Evolutionary conservation across 2,329 filamentous ascomycete genomes (phyloP), one percentile per base, ranked within the genome.

Genomic region (Trichoderma polysporum): DNA sequence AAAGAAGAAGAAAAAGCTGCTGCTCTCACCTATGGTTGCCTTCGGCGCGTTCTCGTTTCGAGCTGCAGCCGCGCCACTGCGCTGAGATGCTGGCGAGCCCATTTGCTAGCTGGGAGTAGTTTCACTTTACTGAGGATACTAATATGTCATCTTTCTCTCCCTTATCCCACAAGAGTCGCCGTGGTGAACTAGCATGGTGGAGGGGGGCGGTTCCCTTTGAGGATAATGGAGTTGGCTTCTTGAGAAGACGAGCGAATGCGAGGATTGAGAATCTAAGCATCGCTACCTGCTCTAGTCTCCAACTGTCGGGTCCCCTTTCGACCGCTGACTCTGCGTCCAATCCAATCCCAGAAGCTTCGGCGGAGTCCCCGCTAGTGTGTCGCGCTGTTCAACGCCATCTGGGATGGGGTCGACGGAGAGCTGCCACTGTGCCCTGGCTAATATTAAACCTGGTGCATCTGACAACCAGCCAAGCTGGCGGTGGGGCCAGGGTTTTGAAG

Each of bases 1-100:
- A 7, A 13, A 15, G 4, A 22, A 7, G 35, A 35, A 10, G 9
- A 33, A 10, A 22, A 45, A 10, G n/a, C n/a, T 37, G 27, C 25
- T n/a, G 33, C 3, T 19, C 64, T 62, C 64, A 66, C 64, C 64
- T 60, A 62, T 66, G 47, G 35, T 19, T 17, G 64, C 64, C 17
- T 62, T 54, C 33, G 64, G 47, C 47, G 57, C 33, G 58, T 25
- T 29, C 27, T 66, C 64, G 35, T 52, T 31, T 27, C 17, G 57
- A 66, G 56, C 37, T 25, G 57, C 45, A 41, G 54, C 37, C 64
- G 56, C 64, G 64, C 56, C 64, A 53, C 57, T 52, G 52, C 54
- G 62, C 52, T 66, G 62, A 12, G 50, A 53, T 29, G 17, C 2
- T 29, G 41, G 35, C 41, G 62, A 50, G 52, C 33, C 62, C 62